phyloP scores from a whole-genome alignment of 192 early-diverging fungal genomes.

The Dispira simplex region DNA sequence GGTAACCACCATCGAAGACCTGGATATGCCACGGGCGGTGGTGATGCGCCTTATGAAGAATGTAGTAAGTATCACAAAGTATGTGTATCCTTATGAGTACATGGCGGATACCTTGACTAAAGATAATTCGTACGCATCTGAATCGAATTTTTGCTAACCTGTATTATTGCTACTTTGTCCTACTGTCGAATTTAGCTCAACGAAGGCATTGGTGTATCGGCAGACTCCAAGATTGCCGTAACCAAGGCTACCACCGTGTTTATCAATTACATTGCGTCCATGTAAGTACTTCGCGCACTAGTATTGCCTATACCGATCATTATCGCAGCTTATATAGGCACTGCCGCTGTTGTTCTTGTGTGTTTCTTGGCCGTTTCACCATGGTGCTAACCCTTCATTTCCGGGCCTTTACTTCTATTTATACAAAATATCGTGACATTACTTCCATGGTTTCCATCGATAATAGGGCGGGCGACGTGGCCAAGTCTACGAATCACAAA shows the following conservation, averaged over 20 bases:
- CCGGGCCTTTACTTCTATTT: no score
- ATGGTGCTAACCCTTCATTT: background rate
- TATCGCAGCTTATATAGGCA: background rate
- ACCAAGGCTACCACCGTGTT: constrained; percentile 4
- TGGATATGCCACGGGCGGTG: background rate
- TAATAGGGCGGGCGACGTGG: constrained; percentile 2
- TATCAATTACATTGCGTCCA: background rate
- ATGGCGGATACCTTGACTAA: background rate
- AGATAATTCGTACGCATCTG: background rate
- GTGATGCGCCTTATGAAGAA: constrained; percentile 5
- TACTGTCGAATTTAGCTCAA: background rate
- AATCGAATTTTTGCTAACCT: background rate
- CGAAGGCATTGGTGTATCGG: background rate
- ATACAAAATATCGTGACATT: no score
- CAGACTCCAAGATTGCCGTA: background rate
- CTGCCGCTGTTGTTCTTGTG: background rate
- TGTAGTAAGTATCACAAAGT: background rate
- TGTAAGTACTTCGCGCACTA: background rate
- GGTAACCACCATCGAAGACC: background rate
- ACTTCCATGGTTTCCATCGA: no score
- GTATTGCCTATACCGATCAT: background rate
- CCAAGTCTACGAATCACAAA: background rate
- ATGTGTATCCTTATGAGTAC: background rate
- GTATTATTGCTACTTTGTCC: background rate
- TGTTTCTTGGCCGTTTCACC: background rate